Evolutionary conservation across 225 moss, liverwort and hornwort species (phyloP), one percentile per base, ranked within the genome.

Genomic region (Bryum argenteum): DNA sequence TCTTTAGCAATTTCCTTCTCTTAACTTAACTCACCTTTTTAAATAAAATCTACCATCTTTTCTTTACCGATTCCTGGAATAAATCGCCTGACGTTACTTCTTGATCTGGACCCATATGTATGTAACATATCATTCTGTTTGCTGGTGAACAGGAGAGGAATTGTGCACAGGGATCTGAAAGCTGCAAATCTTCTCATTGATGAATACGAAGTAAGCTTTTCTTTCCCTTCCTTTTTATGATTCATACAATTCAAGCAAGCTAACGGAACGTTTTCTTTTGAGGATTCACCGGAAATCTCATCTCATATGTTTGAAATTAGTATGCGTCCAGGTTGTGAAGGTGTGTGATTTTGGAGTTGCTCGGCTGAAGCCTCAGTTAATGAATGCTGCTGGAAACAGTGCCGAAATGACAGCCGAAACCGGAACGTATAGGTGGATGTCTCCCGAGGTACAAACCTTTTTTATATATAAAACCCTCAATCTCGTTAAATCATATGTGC

Each of bases 401-500:
- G 89, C 81, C 15, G 95, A 95, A 80, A 95, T 95, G 95, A 95
- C 95, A 43, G 95, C 95, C 50, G 95, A 95, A 78, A 95, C 95
- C 8, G 95, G 92, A 71, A 95, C 95, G 14, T 95, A 95, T 67
- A 74, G 92, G 43, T 95, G 95, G 95, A 95, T 95, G 95, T 81
- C 92, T 39, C 92, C 95, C 59, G 92, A 95, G 91, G 95, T 48
- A 48, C 33, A 33, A 0, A 0, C 33, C 5, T 33, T 33, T 33
- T 33, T 6, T n/a, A n/a, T n/a, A n/a, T n/a, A n/a, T n/a, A 3
- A 33, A 33, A 33, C 5, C 33, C 33, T 33, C 33, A 33, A 33
- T 4, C 26, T 33, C 33, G 33, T 33, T 33, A 33, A 33, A 33
- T 33, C 33, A 33, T 33, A 33, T 33, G 33, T 33, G 2, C 33